Base-by-base conservation (phyloP, 768 basidiomycete genomes). In the Leccinum olivaceopallidum region DNA sequence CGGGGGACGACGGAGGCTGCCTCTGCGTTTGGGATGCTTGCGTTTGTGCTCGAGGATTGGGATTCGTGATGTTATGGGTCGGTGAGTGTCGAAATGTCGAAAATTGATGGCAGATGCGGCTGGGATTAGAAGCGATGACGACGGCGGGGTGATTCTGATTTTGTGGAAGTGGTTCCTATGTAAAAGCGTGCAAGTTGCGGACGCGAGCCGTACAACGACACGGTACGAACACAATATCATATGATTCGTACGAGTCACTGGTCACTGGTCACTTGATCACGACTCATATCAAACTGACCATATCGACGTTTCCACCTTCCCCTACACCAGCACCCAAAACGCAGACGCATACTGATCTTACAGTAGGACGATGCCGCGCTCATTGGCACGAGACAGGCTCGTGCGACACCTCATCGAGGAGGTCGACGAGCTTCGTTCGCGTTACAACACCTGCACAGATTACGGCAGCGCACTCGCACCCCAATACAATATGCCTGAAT, bases 1-100 rank as follows among this genome's bases (percentile, higher is more conserved):
- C 24, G 3, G 24, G 3, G 24, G 22, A 22, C 24, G 2, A 24
- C 24, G 24, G 24, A 24, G 24, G 83, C 80, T 28, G 84, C 86
- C 14, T 71, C 85, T 30, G 78, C 86, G 1, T 92, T 90, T 69
- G 87, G 84, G 2, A 80, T 90, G 34, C 76, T 93, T 55, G 88
- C 89, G 10, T 93, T 94, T 71, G 78, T 83, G 47, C 75, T 94
- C 60, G 88, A 92, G 30, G 44, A 91, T 69, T 92, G 90, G 90
- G 89, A 90, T 72, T 74, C 59, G 18, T 73, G 55, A 62, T 55
- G 18, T 18, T 42, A 42, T 18, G 39, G 39, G 8, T 18, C 8
- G 18, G 39, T 42, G 18, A 42, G 39, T 42, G 39, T 18, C 8
- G 39, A 42, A 18, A 42, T 16, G 32, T 22, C n/a, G 39, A 24